Evolutionary conservation across 108 stramenopile genomes (phyloP), one percentile per base, ranked within the genome.

Genomic region (Fragilariopsis cylindrus): DNA sequence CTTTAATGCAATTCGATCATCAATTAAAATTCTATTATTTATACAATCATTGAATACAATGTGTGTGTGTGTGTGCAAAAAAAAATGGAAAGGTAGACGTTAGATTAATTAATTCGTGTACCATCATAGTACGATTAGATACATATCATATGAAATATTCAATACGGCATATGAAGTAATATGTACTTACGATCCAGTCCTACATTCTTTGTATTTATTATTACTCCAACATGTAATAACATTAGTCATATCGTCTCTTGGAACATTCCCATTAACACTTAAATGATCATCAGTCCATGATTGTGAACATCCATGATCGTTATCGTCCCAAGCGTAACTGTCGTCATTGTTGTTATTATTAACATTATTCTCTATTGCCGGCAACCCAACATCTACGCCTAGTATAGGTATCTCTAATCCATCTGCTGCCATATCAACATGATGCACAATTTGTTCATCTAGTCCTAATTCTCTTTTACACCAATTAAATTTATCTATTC

Each of bases 161-260:
- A 30, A 30, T 30, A 30, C 30, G 30, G 30, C 30, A 30, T 30
- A 30, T 30, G 30, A 30, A 30, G 30, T 30, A 30, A 30, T 30
- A 30, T 42, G 15, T 8, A 76, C 75, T 68, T 70, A 70, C 76
- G 75, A 66, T 68, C 74, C 76, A 78, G 84, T 82, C 71, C 42
- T 58, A 62, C 76, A 71, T 69, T 94, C 93, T 48, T 58, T 70
- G 74, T 88, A 82, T 70, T 93, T 93, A 68, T 91, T 91, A 55
- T 81, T 72, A 48, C 85, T 86, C 92, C 92, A 93, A 70, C 92
- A 93, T 3, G 92, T 91, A 42, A 93, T 90, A 41, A 93, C 79
- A 75, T 78, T 78, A 71, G 71, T 72, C 19, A 47, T 49, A 16
- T 57, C 76, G 6, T 76, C 60, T 60, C 67, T 30, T 5, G 69